Conservation (phyloP, 2,329 filamentous ascomycete genomes). For the Aspergillus neoniger region DNA sequence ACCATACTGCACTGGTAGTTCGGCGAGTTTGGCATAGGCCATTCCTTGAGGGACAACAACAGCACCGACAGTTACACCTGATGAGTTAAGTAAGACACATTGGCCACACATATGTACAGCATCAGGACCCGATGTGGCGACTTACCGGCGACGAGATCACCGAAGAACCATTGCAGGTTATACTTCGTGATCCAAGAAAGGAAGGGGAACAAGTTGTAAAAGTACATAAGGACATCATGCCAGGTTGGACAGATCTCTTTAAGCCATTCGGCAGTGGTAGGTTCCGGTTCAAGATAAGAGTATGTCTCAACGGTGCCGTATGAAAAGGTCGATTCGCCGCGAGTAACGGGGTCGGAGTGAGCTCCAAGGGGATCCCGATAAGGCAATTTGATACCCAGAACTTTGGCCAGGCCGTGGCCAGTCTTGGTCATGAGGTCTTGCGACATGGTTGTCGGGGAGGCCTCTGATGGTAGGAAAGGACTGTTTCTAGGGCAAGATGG, state of each 20-base stretch:
- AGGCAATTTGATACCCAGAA: constrained; percentile 78
- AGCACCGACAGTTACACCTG: constrained; percentile 69
- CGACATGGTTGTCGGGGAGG: constrained; percentile 33
- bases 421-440: constrained; percentile 54
- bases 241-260: constrained; percentile 62
- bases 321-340: constrained; percentile 79
- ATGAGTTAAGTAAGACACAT: not conserved
- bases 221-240: constrained; percentile 60
- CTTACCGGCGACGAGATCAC: constrained; percentile 85
- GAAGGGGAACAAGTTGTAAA: constrained; percentile 80
- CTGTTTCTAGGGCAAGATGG: not conserved
- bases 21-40: constrained; percentile 86
- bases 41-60: constrained; percentile 95
- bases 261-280: constrained; percentile 73
- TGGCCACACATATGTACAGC: not conserved
- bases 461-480: not conserved
- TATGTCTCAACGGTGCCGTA: constrained; percentile 73
- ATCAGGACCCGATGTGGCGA: not conserved
- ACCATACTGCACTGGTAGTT: constrained; percentile 78
- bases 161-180: constrained; percentile 83
- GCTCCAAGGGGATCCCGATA: constrained; percentile 60
- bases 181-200: constrained; percentile 85
- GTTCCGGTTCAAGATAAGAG: constrained; percentile 79
- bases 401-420: constrained; percentile 74
- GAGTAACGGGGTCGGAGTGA: constrained; percentile 63